phyloP scores from a whole-genome alignment of 75 land plant species.

The Cryptomeria japonica region DNA sequence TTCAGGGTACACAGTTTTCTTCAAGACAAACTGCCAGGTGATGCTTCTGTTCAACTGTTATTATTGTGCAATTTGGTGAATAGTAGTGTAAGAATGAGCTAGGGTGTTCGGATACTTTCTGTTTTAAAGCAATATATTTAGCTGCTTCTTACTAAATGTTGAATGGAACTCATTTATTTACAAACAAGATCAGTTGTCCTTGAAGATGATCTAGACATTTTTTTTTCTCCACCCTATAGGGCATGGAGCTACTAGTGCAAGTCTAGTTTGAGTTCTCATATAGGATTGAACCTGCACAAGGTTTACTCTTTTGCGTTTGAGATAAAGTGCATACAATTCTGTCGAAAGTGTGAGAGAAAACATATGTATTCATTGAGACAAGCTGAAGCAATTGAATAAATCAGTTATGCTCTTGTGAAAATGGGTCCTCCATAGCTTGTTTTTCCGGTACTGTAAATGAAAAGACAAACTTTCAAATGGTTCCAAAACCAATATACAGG shows the following conservation, averaged over 20 bases:
- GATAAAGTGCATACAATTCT: neutral
- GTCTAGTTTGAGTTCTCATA: neutral
- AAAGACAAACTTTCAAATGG: neutral
- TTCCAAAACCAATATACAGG: neutral
- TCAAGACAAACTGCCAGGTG: conserved; percentile 13
- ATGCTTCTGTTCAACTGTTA: neutral
- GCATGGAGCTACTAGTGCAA: neutral
- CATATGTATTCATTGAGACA: neutral
- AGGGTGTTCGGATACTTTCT: neutral
- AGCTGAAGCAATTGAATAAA: too few relatives aligned
- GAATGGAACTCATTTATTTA: neutral
- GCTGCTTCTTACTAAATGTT: neutral
- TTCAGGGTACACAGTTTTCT: conserved; percentile 3
- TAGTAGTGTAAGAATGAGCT: neutral
- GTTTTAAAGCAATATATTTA: neutral
- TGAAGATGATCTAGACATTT: neutral
- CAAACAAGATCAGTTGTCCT: neutral
- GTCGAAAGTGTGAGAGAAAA: neutral
- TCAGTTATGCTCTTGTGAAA: neutral
- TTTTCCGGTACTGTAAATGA: neutral
- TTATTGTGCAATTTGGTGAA: neutral
- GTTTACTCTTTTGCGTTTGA: neutral
- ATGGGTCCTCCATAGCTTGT: neutral
- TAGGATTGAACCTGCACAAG: neutral
- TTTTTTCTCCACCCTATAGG: neutral